Evolutionary conservation across 1,139 yeast genomes (phyloP), one percentile per base, ranked within the genome.

Genomic region (Diutina sp.): DNA sequence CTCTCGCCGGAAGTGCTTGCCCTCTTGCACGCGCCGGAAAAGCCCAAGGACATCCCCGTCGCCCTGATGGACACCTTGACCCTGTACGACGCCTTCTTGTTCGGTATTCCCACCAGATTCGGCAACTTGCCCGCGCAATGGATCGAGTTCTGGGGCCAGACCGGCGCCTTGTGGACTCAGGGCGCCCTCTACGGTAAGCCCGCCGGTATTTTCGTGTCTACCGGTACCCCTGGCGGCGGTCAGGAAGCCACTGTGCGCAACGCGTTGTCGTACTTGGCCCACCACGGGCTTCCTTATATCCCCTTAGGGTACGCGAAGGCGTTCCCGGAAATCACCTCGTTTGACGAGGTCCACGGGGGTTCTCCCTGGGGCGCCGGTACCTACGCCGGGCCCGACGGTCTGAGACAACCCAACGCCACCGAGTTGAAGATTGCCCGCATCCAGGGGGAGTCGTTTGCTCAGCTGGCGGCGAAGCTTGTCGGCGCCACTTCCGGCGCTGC

Each of bases 1-100:
- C 75, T 89, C 60, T 68, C 84, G 44, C 77, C 77, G 45, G 89
- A 84, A n/a, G 77, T 86, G 18, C 76, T 89, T 63, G 67, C 67
- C 46, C 65, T 70, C 64, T 68, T 89, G 77, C 82, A 82, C 64
- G 91, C 67, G 59, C 61, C 61, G 21, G 46, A 57, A 35, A 62
- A 59, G 30, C 57, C 62, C 18, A 35, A 28, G 48, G 61, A 58
- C 35, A 58, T 50, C 59, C 61, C 61, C 30, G 46, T 58, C 41
- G 63, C 60, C 30, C 55, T 61, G 16, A 35, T 32, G 38, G 61
- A 58, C 46, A 58, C 58, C 7, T 58, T 61, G 57, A 48, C 54
- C 16, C 56, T 56, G 16, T 59, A 59, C 56, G 63, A 61, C 35
- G 63, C 62, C 4, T 58, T 61, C 45, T 29, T 61, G 44, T 59